These are phyloP conservation scores for Neurospora sublineolata DNA, from an alignment of 495 filamentous ascomycete genomes.

Conservation along the genomic window DNA sequence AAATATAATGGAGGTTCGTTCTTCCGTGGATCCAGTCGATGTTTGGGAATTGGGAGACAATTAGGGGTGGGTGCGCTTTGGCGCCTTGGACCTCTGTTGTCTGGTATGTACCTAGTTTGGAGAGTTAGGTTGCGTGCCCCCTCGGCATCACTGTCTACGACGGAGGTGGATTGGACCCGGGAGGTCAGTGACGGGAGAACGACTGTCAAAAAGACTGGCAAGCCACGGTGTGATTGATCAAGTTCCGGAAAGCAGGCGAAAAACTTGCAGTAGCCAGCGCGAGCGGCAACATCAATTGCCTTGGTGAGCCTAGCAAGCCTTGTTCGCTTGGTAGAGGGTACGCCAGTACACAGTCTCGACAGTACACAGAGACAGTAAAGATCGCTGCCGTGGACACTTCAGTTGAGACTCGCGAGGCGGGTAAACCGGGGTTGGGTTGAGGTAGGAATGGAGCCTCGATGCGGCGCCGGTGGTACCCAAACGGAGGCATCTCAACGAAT, in stretches of 20 bases:
- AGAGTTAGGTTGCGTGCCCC: not conserved
- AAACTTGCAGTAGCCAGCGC: not conserved
- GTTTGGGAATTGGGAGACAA: not conserved
- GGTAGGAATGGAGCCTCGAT: not conserved
- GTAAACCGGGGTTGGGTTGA: not conserved
- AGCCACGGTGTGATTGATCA: not conserved
- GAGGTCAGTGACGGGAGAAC: not conserved
- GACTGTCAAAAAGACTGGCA: not conserved
- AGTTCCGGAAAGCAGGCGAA: not conserved
- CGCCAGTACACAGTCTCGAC: not conserved
- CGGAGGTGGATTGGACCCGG: not conserved
- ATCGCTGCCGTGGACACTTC: not conserved
- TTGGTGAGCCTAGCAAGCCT: not conserved
- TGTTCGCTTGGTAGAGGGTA: not conserved
- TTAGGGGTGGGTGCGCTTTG: not conserved
- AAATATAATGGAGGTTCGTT: not conserved
- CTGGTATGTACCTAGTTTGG: not conserved
- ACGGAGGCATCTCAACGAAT: not conserved
- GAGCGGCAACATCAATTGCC: not conserved
- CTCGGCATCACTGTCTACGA: not conserved
- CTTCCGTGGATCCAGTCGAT: not conserved
- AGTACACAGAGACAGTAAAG: not conserved
- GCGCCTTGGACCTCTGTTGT: not conserved
- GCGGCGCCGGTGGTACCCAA: not conserved
- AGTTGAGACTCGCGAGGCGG: not conserved